phyloP scores from a whole-genome alignment of 441 rosid species.

The Codiaeum variegatum region DNA sequence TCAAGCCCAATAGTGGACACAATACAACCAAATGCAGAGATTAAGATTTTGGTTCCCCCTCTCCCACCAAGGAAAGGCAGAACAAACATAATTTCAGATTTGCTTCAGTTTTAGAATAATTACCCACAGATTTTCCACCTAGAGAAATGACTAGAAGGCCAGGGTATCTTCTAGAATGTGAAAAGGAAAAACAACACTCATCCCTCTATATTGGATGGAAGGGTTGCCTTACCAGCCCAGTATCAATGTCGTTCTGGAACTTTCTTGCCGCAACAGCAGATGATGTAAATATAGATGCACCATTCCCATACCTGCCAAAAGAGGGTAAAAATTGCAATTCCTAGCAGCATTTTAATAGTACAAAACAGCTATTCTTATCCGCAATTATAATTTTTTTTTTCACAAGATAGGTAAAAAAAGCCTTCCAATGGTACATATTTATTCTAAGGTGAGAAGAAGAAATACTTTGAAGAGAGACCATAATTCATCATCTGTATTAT shows the following conservation, averaged over 20 bases:
- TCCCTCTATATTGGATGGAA: background rate
- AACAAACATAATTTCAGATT: background rate
- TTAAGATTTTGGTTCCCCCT: background rate
- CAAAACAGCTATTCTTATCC: background rate
- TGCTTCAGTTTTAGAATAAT: background rate
- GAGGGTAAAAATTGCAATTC: background rate
- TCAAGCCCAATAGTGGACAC: background rate
- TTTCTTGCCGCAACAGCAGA: slow-evolving; percentile 45
- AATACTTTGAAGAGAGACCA: background rate
- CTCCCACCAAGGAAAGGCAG: background rate
- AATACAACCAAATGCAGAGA: background rate
- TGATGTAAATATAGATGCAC: slow-evolving; percentile 49
- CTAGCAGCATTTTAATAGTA: background rate
- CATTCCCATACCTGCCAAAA: slow-evolving; percentile 34
- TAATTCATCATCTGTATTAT: slow-evolving; percentile 8
- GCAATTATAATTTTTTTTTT: background rate
- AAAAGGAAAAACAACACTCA: background rate
- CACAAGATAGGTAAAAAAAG: background rate
- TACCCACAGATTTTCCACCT: background rate
- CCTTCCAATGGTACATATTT: background rate
- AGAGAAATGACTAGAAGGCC: background rate
- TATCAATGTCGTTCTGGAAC: slow-evolving; percentile 44
- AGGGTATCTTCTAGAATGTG: background rate
- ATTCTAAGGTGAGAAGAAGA: background rate
- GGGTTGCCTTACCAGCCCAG: slow-evolving; percentile 34